A percentile compares a stretch with the other conserved stretches of the same genome.
These are phyloP conservation scores for Halophytophthora batemanensis DNA, from an alignment of 352 stramenopile species.

Conservation along the genomic window DNA sequence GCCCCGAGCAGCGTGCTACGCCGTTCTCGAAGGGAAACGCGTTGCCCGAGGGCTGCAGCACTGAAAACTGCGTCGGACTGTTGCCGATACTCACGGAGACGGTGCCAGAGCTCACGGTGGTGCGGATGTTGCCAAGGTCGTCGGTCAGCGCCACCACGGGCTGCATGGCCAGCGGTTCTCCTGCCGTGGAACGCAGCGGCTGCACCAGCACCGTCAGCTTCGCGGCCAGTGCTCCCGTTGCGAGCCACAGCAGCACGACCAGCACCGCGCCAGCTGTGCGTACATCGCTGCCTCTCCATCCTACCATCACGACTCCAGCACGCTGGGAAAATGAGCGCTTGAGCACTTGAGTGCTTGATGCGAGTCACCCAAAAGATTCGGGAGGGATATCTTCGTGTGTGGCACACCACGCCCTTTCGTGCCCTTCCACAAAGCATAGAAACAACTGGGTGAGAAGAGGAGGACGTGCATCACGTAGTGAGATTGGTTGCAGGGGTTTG, in stretches of 20 bases:
- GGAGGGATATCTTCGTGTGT: slow-evolving; percentile 15
- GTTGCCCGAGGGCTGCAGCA: slow-evolving; percentile 39
- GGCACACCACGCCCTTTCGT: slow-evolving; percentile 16
- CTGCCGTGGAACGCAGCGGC: slow-evolving; percentile 55
- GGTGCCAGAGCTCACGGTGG: slow-evolving; percentile 43
- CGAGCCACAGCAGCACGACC: slow-evolving; percentile 6
- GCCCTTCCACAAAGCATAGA: no score
- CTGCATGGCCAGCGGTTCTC: slow-evolving; percentile 56
- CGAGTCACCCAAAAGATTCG: no score
- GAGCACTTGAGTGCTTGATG: no score
- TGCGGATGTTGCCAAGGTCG: slow-evolving; percentile 75
- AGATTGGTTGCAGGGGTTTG: not conserved
- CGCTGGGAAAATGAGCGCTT: no score
- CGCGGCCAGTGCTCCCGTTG: slow-evolving; percentile 13
- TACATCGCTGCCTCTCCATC: slow-evolving; percentile 6
- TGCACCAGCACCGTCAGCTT: slow-evolving; percentile 66
- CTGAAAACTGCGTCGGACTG: slow-evolving; percentile 51
- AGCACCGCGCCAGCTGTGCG: slow-evolving; percentile 5
- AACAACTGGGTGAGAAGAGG: no score
- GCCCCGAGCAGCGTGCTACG: slow-evolving; percentile 60
- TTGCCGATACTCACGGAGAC: slow-evolving; percentile 55
- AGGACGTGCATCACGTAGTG: no score
- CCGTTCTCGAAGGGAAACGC: slow-evolving; percentile 72
- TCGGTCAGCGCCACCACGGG: slow-evolving; percentile 73
- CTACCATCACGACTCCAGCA: slow-evolving; percentile 24